A percentile compares a stretch with the other conserved stretches of the same genome.
phyloP scores from a whole-genome alignment of 306 rosid species.

The Corylus americana region DNA sequence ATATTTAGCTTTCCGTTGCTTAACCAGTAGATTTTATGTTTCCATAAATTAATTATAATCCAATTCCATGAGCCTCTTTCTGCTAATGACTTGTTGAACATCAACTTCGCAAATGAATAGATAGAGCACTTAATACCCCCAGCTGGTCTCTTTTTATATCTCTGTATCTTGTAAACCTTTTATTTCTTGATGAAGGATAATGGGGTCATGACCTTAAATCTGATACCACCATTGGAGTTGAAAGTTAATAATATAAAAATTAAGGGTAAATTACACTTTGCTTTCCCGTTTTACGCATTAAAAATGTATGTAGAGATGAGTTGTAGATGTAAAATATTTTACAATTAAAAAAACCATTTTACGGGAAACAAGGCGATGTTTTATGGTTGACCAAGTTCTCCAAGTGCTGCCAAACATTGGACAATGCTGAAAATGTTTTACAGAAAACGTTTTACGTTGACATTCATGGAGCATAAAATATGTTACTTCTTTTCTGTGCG shows the following conservation, averaged over 20 bases:
- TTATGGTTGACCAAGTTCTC: too few relatives aligned
- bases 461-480: constrained; percentile 17
- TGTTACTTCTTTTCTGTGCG: constrained; percentile 36
- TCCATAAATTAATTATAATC: neutral
- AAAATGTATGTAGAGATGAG: too few relatives aligned
- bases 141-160: neutral
- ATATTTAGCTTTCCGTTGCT: constrained; percentile 10
- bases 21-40: neutral
- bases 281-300: too few relatives aligned
- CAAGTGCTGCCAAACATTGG: too few relatives aligned
- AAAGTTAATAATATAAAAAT: neutral
- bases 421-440: too few relatives aligned
- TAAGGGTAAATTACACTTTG: neutral
- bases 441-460: too few relatives aligned
- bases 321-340: too few relatives aligned
- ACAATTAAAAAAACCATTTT: too few relatives aligned
- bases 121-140: neutral
- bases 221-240: neutral
- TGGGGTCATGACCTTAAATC: neutral
- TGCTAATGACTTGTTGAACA: neutral
- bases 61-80: neutral
- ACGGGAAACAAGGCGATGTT: too few relatives aligned
- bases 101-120: neutral
- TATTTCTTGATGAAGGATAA: neutral
- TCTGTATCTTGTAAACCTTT: neutral